These are phyloP conservation scores for Rhodotorula sp. DNA, from an alignment of 1,284 basidiomycete genomes.

Conservation along the genomic window DNA sequence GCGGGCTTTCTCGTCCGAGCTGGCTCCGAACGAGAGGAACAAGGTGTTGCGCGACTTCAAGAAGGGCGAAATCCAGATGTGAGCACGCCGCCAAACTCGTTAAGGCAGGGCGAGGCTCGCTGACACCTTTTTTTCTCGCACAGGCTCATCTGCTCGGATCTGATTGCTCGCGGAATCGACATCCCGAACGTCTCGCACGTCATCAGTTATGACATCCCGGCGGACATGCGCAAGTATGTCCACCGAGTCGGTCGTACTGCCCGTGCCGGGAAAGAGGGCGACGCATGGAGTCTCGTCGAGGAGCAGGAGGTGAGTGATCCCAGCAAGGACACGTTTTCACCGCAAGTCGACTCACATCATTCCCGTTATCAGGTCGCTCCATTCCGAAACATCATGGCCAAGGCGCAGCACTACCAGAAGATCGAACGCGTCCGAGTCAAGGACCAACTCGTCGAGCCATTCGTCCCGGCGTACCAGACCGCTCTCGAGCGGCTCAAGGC, in stretches of 20 bases:
- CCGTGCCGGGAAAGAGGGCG: slow-evolving; percentile 78
- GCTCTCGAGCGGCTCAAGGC: slow-evolving; percentile 23
- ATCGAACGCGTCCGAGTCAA: slow-evolving; percentile 71
- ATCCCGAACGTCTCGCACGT: slow-evolving; percentile 88
- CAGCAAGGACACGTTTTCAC: no score
- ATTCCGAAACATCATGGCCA: slow-evolving; percentile 81
- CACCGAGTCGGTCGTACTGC: slow-evolving; percentile 95
- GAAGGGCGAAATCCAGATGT: slow-evolving; percentile 79
- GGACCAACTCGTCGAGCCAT: slow-evolving; percentile 62
- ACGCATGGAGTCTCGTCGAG: slow-evolving; percentile 93
- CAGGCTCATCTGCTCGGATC: slow-evolving; percentile 89
- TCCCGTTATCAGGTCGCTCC: slow-evolving; percentile 64
- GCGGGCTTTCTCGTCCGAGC: slow-evolving; percentile 82
- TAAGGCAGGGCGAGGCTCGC: neutral
- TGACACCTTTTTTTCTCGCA: neutral
- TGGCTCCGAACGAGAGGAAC: slow-evolving; percentile 70
- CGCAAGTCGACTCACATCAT: neutral
- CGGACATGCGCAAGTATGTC: slow-evolving; percentile 97
- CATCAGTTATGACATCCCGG: slow-evolving; percentile 87
- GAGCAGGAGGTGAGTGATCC: slow-evolving; percentile 72
- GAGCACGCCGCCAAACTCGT: slow-evolving; percentile 46
- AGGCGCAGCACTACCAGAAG: slow-evolving; percentile 68
- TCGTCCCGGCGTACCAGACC: slow-evolving; percentile 60
- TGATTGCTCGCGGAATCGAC: slow-evolving; percentile 96
- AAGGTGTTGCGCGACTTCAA: slow-evolving; percentile 77